phyloP scores from a whole-genome alignment of 2,329 filamentous ascomycete genomes.

The Aspergillus sp. region DNA sequence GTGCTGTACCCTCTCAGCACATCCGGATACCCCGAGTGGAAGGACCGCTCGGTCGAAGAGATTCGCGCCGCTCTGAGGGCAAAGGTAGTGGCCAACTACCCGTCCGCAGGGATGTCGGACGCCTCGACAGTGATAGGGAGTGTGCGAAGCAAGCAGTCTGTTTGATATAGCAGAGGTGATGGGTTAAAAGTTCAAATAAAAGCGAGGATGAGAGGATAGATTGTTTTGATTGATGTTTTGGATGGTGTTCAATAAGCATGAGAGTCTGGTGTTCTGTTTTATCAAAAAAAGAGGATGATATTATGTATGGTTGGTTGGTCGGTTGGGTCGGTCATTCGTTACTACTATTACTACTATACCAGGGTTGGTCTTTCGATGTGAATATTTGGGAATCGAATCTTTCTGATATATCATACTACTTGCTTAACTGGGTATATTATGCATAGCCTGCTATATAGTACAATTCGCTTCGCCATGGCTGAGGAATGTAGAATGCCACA shows the following conservation, averaged over 20 bases:
- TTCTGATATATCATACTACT: neutral
- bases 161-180: conserved; percentile 8
- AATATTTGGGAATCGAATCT: neutral
- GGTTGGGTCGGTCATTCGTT: conserved; percentile 3
- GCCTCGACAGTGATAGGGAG: conserved; percentile 26
- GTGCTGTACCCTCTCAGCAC: conserved; percentile 44
- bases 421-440: no score
- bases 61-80: conserved; percentile 46
- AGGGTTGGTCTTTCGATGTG: neutral
- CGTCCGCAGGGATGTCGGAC: conserved; percentile 22
- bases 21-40: conserved; percentile 53
- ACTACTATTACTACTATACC: neutral
- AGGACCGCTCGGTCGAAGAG: conserved; percentile 48
- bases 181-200: conserved; percentile 3
- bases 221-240: conserved; percentile 13
- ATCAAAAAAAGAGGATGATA: conserved; percentile 4
- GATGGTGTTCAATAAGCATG: conserved; percentile 21
- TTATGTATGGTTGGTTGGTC: no score
- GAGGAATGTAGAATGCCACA: no score
- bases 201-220: neutral
- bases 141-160: conserved; percentile 25
- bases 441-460: no score
- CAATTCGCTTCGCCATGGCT: no score
- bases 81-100: conserved; percentile 35
- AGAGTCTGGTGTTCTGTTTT: conserved; percentile 31